Evolutionary conservation across 2,329 filamentous ascomycete genomes (phyloP).

Genomic region (Hymenoscyphus repandus): DNA sequence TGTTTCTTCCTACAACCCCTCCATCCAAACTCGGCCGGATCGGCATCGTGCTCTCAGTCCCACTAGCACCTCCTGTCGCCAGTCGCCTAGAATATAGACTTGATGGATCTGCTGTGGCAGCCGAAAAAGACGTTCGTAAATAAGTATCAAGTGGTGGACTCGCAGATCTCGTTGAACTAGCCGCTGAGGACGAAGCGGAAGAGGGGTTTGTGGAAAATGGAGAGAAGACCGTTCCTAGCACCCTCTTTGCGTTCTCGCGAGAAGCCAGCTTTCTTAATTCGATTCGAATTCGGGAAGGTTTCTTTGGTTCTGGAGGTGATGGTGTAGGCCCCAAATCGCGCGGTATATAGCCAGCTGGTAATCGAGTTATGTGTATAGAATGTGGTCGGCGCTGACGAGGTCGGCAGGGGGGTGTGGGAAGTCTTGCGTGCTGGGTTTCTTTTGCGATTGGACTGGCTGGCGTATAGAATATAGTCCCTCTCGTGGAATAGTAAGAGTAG

Average conservation of each 20-base stretch:
- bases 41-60: conserved; percentile 18
- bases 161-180: conserved; percentile 19
- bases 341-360: conserved; percentile 40
- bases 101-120: conserved; percentile 17
- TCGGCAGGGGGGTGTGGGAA: conserved; percentile 41
- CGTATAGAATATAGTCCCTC: conserved; percentile 27
- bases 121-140: conserved; percentile 15
- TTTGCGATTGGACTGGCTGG: conserved; percentile 15
- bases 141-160: conserved; percentile 17
- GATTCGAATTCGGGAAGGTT: conserved; percentile 33
- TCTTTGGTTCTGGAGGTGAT: conserved; percentile 26
- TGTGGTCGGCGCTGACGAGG: conserved; percentile 47
- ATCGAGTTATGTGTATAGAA: conserved; percentile 49
- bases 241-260: conserved; percentile 33
- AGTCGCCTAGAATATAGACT: conserved; percentile 23
- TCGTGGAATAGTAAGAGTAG: conserved; percentile 22
- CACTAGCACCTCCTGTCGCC: conserved; percentile 1
- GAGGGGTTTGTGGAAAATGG: conserved; percentile 17
- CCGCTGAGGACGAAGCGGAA: conserved; percentile 18
- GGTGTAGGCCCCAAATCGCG: conserved; percentile 31
- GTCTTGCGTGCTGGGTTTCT: conserved; percentile 13
- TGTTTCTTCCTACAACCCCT: conserved; percentile 3
- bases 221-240: conserved; percentile 30
- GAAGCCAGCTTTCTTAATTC: conserved; percentile 40
- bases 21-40: conserved; percentile 14